phyloP scores from a whole-genome alignment of 371 early-diverging fungal genomes.

The Nematocida ironsii region DNA sequence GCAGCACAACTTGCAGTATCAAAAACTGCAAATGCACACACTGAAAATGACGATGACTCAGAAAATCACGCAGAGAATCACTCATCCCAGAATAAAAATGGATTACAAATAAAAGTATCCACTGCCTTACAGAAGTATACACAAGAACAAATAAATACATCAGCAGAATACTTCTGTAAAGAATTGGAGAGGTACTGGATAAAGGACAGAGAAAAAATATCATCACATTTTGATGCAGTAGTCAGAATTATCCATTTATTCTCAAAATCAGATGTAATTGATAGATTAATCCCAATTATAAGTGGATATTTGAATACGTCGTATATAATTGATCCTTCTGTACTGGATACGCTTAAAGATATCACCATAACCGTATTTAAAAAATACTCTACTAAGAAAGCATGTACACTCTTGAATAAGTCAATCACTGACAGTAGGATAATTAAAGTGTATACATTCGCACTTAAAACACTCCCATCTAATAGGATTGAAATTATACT shows the following conservation, averaged over 20 bases:
- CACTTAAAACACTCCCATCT: slow-evolving; percentile 4
- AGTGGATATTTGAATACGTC: slow-evolving; percentile 22
- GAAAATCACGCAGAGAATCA: neutral
- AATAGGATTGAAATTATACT: neutral
- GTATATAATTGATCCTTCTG: neutral
- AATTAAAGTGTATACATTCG: neutral
- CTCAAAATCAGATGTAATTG: neutral
- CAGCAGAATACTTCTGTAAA: slow-evolving; percentile 13
- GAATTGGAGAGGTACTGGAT: slow-evolving; percentile 49
- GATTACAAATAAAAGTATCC: neutral
- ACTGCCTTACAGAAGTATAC: neutral
- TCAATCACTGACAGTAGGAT: neutral
- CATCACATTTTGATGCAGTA: slow-evolving; percentile 52
- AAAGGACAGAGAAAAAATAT: slow-evolving; percentile 48
- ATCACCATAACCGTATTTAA: neutral
- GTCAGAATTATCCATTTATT: slow-evolving; percentile 14
- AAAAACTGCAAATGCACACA: slow-evolving; percentile 1
- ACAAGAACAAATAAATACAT: neutral
- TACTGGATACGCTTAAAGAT: neutral
- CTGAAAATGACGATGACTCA: neutral
- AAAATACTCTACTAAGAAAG: neutral
- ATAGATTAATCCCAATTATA: neutral
- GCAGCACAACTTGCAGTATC: slow-evolving; percentile 43
- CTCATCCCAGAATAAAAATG: neutral
- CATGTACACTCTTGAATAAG: neutral